These are phyloP conservation scores for Stereum hirsutum DNA, from an alignment of 1,284 basidiomycete species.

Conservation along the genomic window DNA sequence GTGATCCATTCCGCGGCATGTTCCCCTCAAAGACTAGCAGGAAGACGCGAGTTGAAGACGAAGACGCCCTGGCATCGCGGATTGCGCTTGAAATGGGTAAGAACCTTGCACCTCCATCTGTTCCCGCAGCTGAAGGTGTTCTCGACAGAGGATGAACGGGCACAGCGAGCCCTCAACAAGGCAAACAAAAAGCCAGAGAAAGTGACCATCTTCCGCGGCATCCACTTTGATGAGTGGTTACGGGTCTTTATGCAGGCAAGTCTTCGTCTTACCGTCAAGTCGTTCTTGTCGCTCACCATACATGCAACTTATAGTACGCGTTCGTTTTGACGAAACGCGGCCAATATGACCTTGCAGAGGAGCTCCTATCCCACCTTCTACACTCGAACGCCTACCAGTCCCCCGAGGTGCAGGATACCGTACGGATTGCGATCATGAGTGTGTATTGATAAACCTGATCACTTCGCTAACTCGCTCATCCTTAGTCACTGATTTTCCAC, in stretches of 20 bases:
- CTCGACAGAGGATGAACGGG: constrained; percentile 37
- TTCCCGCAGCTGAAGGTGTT: background rate
- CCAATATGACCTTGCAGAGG: constrained; percentile 63
- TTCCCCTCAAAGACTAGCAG: constrained; percentile 39
- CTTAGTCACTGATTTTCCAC: background rate
- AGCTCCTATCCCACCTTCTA: constrained; percentile 73
- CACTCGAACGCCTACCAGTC: constrained; percentile 72
- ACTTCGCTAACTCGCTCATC: background rate
- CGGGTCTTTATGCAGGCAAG: constrained; percentile 77
- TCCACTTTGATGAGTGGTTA: constrained; percentile 85
- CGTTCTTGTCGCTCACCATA: background rate
- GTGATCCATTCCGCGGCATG: constrained; percentile 55
- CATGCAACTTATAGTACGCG: constrained; percentile 59
- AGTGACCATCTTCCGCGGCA: constrained; percentile 67
- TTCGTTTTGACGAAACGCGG: constrained; percentile 68
- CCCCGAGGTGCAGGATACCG: constrained; percentile 54
- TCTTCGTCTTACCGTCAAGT: background rate
- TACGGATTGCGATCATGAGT: constrained; percentile 71
- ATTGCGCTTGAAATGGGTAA: constrained; percentile 67
- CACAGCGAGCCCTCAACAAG: constrained; percentile 22
- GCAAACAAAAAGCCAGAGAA: constrained; percentile 18
- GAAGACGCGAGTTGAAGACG: constrained; percentile 49
- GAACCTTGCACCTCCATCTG: constrained; percentile 12
- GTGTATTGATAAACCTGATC: no score
- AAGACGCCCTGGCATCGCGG: constrained; percentile 67